Percentiles rank a stretch among this genome's conserved stretches.
Evolutionary conservation across 129 eudicot genomes (phyloP).

Genomic region (Heracleum sosnowskyi): DNA sequence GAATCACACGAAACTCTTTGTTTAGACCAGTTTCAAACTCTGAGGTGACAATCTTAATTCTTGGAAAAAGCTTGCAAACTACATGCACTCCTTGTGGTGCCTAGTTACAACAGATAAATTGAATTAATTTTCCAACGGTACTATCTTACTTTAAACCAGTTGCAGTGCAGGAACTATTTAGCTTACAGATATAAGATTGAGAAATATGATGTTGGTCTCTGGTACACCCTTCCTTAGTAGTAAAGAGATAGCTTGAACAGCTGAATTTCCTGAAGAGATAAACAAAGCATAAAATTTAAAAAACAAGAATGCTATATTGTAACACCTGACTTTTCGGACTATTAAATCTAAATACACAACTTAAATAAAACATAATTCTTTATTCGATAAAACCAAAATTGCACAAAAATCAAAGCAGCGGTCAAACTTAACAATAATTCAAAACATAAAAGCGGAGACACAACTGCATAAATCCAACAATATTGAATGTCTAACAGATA

Average conservation of each 20-base stretch:
- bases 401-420: too few relatives aligned
- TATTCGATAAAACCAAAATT: too few relatives aligned
- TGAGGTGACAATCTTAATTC: slow-evolving; percentile 75
- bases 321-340: too few relatives aligned
- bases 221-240: slow-evolving; percentile 95
- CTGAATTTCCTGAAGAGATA: slow-evolving; percentile 62
- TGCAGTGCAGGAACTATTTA: background rate
- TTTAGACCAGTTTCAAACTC: slow-evolving; percentile 81
- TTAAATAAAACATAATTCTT: too few relatives aligned
- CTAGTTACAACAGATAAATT: slow-evolving; percentile 18
- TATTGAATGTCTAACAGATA: too few relatives aligned
- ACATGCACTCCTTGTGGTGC: slow-evolving; percentile 95
- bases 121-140: background rate
- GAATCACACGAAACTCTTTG: slow-evolving; percentile 84
- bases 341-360: too few relatives aligned
- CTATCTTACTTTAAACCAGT: background rate
- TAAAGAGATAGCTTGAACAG: slow-evolving; percentile 85
- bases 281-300: background rate
- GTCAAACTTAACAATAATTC: too few relatives aligned
- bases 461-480: too few relatives aligned
- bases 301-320: too few relatives aligned
- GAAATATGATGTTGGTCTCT: slow-evolving; percentile 80
- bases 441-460: too few relatives aligned
- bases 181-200: slow-evolving; percentile 91
- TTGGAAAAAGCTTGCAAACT: slow-evolving; percentile 74